Conservation (phyloP, 352 stramenopile species). For the Phytophthora pinifolia region DNA sequence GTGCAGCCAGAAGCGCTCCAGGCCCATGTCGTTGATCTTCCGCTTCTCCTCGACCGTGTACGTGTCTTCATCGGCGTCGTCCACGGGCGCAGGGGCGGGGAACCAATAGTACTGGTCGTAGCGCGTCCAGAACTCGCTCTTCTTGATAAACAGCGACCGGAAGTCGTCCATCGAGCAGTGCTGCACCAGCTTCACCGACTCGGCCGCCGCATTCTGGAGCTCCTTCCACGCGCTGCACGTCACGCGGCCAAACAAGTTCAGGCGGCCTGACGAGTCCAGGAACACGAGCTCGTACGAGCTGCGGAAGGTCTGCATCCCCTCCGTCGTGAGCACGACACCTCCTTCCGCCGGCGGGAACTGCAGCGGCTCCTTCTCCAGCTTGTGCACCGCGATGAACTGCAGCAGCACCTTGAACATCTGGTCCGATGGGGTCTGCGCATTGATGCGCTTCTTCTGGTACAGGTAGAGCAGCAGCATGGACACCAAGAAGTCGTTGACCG, state of each 20-base stretch:
- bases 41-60: constrained; percentile 73
- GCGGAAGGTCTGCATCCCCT: constrained; percentile 70
- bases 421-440: constrained; percentile 66
- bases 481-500: constrained; percentile 79
- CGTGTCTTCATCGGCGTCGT: constrained; percentile 58
- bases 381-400: constrained; percentile 75
- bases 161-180: constrained; percentile 75
- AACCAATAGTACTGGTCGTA: constrained; percentile 90
- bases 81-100: constrained; percentile 44
- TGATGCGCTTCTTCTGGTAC: constrained; percentile 71
- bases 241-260: constrained; percentile 79
- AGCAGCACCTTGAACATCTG: constrained; percentile 87
- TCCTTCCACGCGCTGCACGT: constrained; percentile 68
- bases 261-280: constrained; percentile 66
- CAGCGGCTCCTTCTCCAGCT: constrained; percentile 64
- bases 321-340: constrained; percentile 60
- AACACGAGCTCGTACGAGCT: constrained; percentile 74
- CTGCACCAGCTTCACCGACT: constrained; percentile 64
- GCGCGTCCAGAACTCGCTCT: constrained; percentile 76
- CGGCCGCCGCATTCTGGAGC: constrained; percentile 58
- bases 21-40: constrained; percentile 68
- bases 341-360: constrained; percentile 59
- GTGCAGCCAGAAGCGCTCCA: constrained; percentile 69
- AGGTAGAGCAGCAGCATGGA: constrained; percentile 89
- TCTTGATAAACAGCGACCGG: constrained; percentile 80